Evolutionary conservation across 306 rosid species (phyloP), one percentile per base, ranked within the genome.

Genomic region (Malus sylvestris): DNA sequence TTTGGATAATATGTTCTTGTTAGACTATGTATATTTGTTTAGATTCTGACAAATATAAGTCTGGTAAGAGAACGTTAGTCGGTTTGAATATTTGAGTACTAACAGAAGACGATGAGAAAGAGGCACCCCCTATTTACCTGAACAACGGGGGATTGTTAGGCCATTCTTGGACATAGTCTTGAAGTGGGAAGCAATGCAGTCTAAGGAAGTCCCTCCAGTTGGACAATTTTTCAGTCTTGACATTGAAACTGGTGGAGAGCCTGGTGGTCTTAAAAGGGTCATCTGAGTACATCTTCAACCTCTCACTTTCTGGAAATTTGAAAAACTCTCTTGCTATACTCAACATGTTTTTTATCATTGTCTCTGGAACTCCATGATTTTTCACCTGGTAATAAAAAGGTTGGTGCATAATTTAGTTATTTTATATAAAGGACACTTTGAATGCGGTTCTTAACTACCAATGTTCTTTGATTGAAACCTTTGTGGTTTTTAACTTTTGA

Each of bases 141-240:
- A 87, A 87, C 3, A 82, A 75, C 0, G 88, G 82, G 19, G 88
- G 91, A 53, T 85, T 85, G 7, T 79, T 63, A 2, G 91, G 91
- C 91, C 91, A 87, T 45, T 82, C 88, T 32, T 82, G 59, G 53
- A 82, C 80, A 29, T 71, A 80, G 27, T 80, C 73, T 44, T 87
- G 55, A 10, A 87, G 76, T 62, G 88, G 88, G 82, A 82, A 76
- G 75, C 91, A 87, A 20, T 85, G 75, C 68, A 87, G 72, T 66
- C 91, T 77, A 14, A 87, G 76, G 59, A 84, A 87, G 83, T 87
- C 91, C 51, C 91, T 82, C 88, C 88, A 87, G 76, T 80, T 87
- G 1, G 88, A 71, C 0, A 85, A 68, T 20, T 82, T 82, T 53
- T 87, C 88, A 4, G 87, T 87, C 69, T 73, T 80, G 14, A 87